Evolutionary conservation across 495 filamentous ascomycete genomes (phyloP).

Genomic region (Aspergillus funiculosus): DNA sequence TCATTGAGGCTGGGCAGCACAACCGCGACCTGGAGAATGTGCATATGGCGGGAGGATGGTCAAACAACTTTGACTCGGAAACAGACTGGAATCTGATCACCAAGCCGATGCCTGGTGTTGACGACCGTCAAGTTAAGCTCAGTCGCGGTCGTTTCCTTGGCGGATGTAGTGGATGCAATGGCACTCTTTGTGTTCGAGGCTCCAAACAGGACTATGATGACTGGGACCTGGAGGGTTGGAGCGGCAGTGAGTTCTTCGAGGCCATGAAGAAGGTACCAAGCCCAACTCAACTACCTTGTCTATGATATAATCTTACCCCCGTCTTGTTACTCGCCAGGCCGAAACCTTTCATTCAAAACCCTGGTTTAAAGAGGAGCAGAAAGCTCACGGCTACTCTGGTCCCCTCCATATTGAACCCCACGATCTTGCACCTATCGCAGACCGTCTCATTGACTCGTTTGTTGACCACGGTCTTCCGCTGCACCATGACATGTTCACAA

Average conservation of each 20-base stretch:
- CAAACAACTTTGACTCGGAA: conserved; percentile 44
- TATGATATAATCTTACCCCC: neutral
- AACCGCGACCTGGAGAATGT: conserved; percentile 42
- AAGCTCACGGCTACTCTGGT: conserved; percentile 41
- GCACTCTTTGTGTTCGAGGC: conserved; percentile 57
- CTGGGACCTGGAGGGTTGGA: conserved; percentile 52
- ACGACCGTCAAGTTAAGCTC: conserved; percentile 51
- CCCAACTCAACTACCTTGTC: too few relatives aligned
- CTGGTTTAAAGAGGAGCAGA: conserved; percentile 36
- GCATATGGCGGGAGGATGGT: conserved; percentile 45
- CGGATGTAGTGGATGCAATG: conserved; percentile 55
- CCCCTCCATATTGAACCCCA: conserved; percentile 45
- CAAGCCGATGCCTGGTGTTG: conserved; percentile 47
- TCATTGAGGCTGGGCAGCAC: conserved; percentile 51
- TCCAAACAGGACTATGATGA: conserved; percentile 57
- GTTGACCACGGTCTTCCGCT: conserved; percentile 40
- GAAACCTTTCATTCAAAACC: conserved; percentile 44
- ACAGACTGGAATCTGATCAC: conserved; percentile 54
- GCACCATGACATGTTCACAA: conserved; percentile 47
- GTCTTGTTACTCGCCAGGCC: conserved; percentile 22
- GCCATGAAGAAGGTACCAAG: conserved; percentile 46
- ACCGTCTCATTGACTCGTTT: conserved; percentile 43
- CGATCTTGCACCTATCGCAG: conserved; percentile 44
- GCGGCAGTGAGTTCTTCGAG: conserved; percentile 47
- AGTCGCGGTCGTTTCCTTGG: conserved; percentile 57